Evolutionary conservation across 805 yeast genomes (phyloP).

Genomic region (Cyberlindnera lachancei): DNA sequence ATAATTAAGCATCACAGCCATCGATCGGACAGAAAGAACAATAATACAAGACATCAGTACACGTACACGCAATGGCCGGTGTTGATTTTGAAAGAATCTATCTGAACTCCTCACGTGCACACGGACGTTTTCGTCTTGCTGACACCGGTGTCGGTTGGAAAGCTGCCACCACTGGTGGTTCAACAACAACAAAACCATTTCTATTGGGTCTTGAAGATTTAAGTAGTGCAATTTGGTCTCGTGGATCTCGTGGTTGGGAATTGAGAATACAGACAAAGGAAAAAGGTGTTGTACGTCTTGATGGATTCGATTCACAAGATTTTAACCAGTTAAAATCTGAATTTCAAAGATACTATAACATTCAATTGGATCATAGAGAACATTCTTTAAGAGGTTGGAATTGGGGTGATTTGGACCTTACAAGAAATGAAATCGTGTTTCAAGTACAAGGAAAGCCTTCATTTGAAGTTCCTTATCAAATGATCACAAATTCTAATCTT

Average conservation of each 20-base stretch:
- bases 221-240: constrained; percentile 77
- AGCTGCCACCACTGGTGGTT: constrained; percentile 43
- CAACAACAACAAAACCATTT: constrained; percentile 60
- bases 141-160: constrained; percentile 99
- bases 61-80: constrained; percentile 14
- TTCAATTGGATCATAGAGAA: constrained; percentile 74
- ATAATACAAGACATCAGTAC: too few species aligned
- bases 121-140: constrained; percentile 91
- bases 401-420: constrained; percentile 94
- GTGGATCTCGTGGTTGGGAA: constrained; percentile 91
- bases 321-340: constrained; percentile 76
- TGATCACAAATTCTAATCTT: constrained; percentile 76
- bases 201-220: constrained; percentile 83
- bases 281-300: constrained; percentile 77
- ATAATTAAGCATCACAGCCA: too few species aligned
- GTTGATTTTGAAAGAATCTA: constrained; percentile 86
- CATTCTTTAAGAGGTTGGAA: constrained; percentile 98
- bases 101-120: constrained; percentile 72
- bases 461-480: constrained; percentile 82
- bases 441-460: constrained; percentile 81
- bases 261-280: constrained; percentile 83
- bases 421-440: constrained; percentile 84
- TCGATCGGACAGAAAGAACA: too few species aligned
- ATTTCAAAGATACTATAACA: constrained; percentile 65
- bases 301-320: constrained; percentile 87